Evolutionary conservation across 345 rosid species (phyloP), one percentile per base, ranked within the genome.

Genomic region (Diplotaxis tenuifolia): DNA sequence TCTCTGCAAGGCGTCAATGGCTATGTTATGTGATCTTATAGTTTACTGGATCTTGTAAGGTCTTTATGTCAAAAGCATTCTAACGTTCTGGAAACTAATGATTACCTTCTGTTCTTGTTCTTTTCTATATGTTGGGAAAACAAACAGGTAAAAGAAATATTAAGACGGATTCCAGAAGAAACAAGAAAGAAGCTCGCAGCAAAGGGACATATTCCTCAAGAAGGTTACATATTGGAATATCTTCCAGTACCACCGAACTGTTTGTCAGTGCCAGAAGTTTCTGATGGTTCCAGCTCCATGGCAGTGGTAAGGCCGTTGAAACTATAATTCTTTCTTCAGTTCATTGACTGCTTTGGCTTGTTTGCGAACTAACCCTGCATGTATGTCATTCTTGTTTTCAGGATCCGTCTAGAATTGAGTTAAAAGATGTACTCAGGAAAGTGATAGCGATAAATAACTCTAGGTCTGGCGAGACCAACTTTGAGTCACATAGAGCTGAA

Each of bases 161-260:
- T 95, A 27, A 92, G 80, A 84, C 85, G 80, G 77, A 83, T 95
- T 60, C 87, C 96, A 0, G 68, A 59, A 5, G 91, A 90, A 36
- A 84, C 96, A 25, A 84, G 86, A 75, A 89, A 80, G 67, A 95
- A 83, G 82, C 96, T 95, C 61, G 59, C 83, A 50, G 83, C 82
- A 29, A 95, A 88, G 79, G 98, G 96, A 59, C 91, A 84, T 73
- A 85, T 90, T 69, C 96, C 97, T 54, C 99, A 95, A 71, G 96
- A 95, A 71, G 99, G 99, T 73, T 95, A 88, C 67, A 75, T 95
- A 34, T 2, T 95, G 60, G 86, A 78, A 9, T 84, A 79, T 78
- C 79, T 95, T 72, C 98, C 99, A 16, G 97, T 95, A 72, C 98
- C 99, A 14, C 98, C 99, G 4, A 95, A 95, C 67, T 95, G 98